A percentile compares a stretch with the other conserved stretches of the same genome.
phyloP scores from a whole-genome alignment of 345 rosid genomes.

The Corymbia maculata region DNA sequence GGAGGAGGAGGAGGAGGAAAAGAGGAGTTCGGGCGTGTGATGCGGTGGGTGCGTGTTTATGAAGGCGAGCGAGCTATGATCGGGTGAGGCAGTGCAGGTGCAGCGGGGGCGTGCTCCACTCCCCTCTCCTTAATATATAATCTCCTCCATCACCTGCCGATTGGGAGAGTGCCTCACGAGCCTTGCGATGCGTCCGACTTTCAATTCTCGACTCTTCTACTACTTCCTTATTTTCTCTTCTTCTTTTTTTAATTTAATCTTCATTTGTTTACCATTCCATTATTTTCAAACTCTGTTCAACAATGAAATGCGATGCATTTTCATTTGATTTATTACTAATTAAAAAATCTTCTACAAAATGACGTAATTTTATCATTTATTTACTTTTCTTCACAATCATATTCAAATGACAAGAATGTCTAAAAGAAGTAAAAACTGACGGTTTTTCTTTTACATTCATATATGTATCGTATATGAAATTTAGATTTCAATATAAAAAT shows the following conservation, averaged over 20 bases:
- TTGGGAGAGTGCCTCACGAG: neutral
- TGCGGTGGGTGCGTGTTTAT: neutral
- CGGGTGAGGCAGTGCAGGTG: neutral
- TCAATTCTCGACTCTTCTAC: neutral
- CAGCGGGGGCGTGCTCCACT: neutral
- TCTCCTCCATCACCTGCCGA: neutral
- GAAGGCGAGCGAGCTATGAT: neutral
- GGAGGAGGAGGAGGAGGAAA: neutral
- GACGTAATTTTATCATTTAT: rapidly evolving
- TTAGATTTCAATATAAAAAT: too few relatives aligned
- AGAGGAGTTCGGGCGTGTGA: neutral
- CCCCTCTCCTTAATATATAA: neutral
- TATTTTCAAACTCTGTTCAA: neutral
- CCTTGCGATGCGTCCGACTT: neutral
- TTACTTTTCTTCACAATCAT: neutral
- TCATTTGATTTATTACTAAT: rapidly evolving
- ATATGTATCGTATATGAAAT: too few relatives aligned
- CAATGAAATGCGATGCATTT: neutral
- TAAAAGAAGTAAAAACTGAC: rapidly evolving
- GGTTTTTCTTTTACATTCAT: too few relatives aligned
- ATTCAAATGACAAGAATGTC: rapidly evolving
- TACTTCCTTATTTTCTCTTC: rapidly evolving
- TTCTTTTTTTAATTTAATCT: neutral
- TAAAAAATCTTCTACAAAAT: too few relatives aligned
- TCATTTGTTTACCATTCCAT: neutral